Percentiles rank a stretch among this genome's conserved stretches.
Conservation (phyloP, 2,329 filamentous ascomycete genomes). For the Curvularia lunata region DNA sequence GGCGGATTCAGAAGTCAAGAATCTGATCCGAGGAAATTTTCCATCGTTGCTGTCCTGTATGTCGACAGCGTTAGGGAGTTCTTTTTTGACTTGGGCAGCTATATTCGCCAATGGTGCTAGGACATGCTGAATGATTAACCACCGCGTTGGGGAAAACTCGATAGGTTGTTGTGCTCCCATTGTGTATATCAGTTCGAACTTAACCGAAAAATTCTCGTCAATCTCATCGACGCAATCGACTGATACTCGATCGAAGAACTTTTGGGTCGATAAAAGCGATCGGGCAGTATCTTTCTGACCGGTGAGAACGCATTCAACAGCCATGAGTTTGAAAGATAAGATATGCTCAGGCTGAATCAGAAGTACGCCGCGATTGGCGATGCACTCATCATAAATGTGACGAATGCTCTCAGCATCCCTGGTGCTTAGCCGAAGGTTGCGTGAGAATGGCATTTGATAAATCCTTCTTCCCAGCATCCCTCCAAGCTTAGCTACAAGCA, state of each 20-base stretch:
- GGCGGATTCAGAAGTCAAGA: conserved; percentile 54
- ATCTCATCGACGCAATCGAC: conserved; percentile 70
- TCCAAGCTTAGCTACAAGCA: conserved; percentile 62
- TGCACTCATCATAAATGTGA: conserved; percentile 55
- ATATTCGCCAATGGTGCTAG: conserved; percentile 54
- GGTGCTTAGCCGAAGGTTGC: conserved; percentile 51
- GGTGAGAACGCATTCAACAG: conserved; percentile 57
- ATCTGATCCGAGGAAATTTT: conserved; percentile 58
- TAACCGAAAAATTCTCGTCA: conserved; percentile 67
- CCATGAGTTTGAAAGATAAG: conserved; percentile 68
- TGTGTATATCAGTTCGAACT: conserved; percentile 69
- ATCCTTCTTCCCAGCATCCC: conserved; percentile 63
- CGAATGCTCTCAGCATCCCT: conserved; percentile 48
- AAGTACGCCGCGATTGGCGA: conserved; percentile 60
- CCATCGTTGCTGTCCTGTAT: conserved; percentile 41
- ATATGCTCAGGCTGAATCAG: conserved; percentile 69
- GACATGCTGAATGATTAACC: conserved; percentile 62
- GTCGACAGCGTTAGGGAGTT: conserved; percentile 54
- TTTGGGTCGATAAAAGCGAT: conserved; percentile 52
- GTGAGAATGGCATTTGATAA: conserved; percentile 65
- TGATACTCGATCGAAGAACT: conserved; percentile 53
- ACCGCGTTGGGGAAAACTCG: conserved; percentile 62
- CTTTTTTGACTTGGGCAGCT: conserved; percentile 35
- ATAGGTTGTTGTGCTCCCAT: conserved; percentile 61
- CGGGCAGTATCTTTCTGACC: conserved; percentile 38